Percentiles rank a stretch among this genome's conserved stretches.
These are phyloP conservation scores for Epichloe elymi DNA, from an alignment of 2,329 filamentous ascomycete species.

Conservation along the genomic window DNA sequence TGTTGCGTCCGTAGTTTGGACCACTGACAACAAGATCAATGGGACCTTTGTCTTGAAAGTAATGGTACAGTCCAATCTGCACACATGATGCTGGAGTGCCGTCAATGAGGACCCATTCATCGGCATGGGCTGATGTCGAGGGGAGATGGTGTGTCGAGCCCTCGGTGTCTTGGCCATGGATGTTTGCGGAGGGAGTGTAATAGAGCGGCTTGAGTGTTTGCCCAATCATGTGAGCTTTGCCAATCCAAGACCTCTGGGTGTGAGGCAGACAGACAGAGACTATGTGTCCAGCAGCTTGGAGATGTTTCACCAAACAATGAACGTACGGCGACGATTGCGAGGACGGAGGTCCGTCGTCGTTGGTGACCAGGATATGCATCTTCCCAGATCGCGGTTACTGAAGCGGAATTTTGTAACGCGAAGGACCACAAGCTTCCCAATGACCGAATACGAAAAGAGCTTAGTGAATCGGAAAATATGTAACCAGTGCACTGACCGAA, in stretches of 20 bases:
- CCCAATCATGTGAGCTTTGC: conserved; percentile 92
- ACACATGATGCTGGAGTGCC: conserved; percentile 71
- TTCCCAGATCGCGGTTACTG: conserved; percentile 8
- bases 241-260: conserved; percentile 92
- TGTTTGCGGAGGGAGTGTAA: conserved; percentile 48
- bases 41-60: conserved; percentile 58
- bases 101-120: conserved; percentile 73
- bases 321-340: conserved; percentile 69
- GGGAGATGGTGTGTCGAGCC: conserved; percentile 49
- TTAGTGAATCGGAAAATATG: neutral
- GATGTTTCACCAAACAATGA: conserved; percentile 56
- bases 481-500: neutral
- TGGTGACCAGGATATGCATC: conserved; percentile 56
- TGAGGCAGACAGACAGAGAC: conserved; percentile 88
- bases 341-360: conserved; percentile 73
- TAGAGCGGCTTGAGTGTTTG: conserved; percentile 75
- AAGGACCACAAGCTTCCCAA: neutral
- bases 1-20: conserved; percentile 75
- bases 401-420: neutral
- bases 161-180: conserved; percentile 34
- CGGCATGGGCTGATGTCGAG: conserved; percentile 41
- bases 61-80: conserved; percentile 71
- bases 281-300: conserved; percentile 64
- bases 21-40: conserved; percentile 68
- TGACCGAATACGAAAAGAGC: neutral